A percentile compares a stretch with the other conserved stretches of the same genome.
Conservation (phyloP, 2,329 filamentous ascomycete genomes). For the Sphaerulina populicola region DNA sequence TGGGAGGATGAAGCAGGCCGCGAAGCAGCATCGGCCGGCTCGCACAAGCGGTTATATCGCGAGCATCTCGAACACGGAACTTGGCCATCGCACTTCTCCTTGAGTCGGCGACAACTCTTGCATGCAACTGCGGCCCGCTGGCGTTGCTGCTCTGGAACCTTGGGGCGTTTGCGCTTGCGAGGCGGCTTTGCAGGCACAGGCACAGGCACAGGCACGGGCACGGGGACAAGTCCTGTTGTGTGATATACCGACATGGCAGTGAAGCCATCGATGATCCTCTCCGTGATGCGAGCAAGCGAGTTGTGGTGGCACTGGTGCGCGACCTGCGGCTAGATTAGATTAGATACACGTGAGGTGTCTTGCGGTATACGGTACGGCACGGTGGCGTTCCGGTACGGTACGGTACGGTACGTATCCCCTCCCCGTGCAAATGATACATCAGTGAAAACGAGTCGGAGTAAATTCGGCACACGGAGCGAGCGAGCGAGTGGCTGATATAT, state of each 20-base stretch:
- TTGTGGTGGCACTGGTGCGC: not conserved
- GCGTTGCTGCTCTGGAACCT: slow-evolving; percentile 16
- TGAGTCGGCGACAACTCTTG: slow-evolving; percentile 12
- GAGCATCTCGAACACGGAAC: slow-evolving; percentile 15
- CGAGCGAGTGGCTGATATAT: slow-evolving; percentile 1
- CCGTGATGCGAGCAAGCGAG: not conserved
- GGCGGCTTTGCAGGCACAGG: not conserved
- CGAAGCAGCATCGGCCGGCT: slow-evolving; percentile 5
- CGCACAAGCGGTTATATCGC: slow-evolving; percentile 7
- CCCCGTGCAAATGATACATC: too few species aligned
- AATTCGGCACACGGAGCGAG: not conserved
- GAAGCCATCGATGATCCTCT: not conserved
- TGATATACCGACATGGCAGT: not conserved
- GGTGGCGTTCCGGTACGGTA: too few species aligned
- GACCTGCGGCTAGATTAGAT: not conserved
- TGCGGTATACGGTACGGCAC: too few species aligned
- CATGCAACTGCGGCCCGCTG: slow-evolving; percentile 15
- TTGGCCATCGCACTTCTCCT: slow-evolving; percentile 19
- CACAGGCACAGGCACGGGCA: too few species aligned
- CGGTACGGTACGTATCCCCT: too few species aligned
- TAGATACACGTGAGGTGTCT: not conserved
- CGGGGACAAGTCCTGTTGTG: not conserved
- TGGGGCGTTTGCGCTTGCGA: slow-evolving; percentile 13
- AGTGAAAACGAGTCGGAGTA: too few species aligned
- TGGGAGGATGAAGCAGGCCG: not conserved